Evolutionary conservation across 345 rosid genomes (phyloP).

Genomic region (Melastoma malabathricum): DNA sequence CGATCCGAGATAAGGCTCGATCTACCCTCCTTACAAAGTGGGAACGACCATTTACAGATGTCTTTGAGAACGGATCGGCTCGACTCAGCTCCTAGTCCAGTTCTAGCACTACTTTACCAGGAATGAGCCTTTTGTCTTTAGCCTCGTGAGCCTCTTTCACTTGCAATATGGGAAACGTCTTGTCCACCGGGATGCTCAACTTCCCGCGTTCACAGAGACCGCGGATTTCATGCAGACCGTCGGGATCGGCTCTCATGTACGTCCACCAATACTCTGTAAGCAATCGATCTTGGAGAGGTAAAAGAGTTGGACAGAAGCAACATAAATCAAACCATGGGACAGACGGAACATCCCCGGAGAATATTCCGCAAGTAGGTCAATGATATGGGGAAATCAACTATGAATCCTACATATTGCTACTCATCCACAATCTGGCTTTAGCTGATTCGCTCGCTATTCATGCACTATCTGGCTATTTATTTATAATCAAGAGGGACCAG

Average conservation of each 20-base stretch:
- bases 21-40: too few species aligned
- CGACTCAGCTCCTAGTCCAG: slow-evolving; percentile 23
- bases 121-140: slow-evolving; percentile 50
- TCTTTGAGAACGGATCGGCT: neutral
- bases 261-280: slow-evolving; percentile 71
- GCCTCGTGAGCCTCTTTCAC: slow-evolving; percentile 84
- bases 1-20: too few species aligned
- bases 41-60: slow-evolving; percentile 1
- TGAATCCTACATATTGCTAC: too few species aligned
- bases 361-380: too few species aligned
- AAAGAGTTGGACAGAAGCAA: neutral
- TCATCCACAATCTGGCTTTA: too few species aligned
- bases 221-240: slow-evolving; percentile 67
- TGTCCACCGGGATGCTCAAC: slow-evolving; percentile 71
- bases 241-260: slow-evolving; percentile 87
- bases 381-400: too few species aligned
- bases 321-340: neutral
- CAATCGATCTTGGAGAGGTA: neutral
- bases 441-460: too few species aligned
- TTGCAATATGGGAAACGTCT: slow-evolving; percentile 56
- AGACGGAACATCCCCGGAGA: too few species aligned
- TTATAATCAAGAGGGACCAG: too few species aligned
- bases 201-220: slow-evolving; percentile 60
- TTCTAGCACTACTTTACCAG: slow-evolving; percentile 84
- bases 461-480: too few species aligned